Evolutionary conservation across 1,139 yeast genomes (phyloP).

Genomic region (Geotrichum aggregatum): DNA sequence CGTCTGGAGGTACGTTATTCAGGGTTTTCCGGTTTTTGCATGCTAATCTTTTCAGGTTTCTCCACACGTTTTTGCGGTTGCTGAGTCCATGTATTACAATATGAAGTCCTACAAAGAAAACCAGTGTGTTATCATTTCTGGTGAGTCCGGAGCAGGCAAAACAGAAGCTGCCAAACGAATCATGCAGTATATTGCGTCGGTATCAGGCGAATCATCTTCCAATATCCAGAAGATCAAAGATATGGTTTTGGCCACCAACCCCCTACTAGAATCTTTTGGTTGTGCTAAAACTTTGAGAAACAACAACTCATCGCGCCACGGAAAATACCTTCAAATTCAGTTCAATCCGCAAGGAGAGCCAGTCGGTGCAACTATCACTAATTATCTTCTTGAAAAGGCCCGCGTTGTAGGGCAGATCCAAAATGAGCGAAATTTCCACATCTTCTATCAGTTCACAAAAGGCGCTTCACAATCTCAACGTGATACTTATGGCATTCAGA

Average conservation of each 20-base stretch:
- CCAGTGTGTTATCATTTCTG: conserved; percentile 97
- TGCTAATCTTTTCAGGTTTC: conserved; percentile 46
- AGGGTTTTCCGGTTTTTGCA: neutral
- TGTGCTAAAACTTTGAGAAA: conserved; percentile 97
- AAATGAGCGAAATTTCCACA: conserved; percentile 93
- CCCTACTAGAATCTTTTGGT: conserved; percentile 92
- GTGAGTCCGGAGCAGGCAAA: conserved; percentile 98
- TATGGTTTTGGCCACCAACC: conserved; percentile 97
- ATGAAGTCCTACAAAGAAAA: conserved; percentile 91
- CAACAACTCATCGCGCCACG: conserved; percentile 95
- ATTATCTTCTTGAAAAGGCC: conserved; percentile 88
- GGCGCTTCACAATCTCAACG: conserved; percentile 84
- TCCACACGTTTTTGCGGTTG: conserved; percentile 98
- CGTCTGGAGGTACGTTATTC: conserved; percentile 60
- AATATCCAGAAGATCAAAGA: conserved; percentile 83
- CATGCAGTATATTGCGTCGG: conserved; percentile 97
- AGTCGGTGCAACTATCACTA: conserved; percentile 91
- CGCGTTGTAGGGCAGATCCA: conserved; percentile 91
- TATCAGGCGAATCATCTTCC: conserved; percentile 56
- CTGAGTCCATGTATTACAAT: conserved; percentile 94
- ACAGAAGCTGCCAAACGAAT: conserved; percentile 98
- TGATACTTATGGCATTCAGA: conserved; percentile 80
- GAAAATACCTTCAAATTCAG: conserved; percentile 88
- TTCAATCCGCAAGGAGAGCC: conserved; percentile 84
- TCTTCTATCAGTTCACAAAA: conserved; percentile 92